Conservation (phyloP, 192 early-diverging fungal genomes). For the Lobosporangium transversale region DNA sequence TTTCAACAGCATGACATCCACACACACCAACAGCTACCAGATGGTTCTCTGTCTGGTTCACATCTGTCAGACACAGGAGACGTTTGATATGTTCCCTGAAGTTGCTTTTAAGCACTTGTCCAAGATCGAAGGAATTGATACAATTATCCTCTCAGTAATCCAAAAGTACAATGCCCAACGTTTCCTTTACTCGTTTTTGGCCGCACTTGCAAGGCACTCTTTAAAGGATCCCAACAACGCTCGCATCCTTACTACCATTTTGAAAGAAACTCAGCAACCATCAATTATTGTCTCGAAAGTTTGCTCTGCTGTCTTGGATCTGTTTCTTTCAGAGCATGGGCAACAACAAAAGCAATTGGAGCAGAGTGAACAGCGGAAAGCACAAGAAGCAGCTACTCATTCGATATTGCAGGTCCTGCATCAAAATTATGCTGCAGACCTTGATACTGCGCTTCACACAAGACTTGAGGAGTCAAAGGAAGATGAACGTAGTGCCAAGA, state of each 20-base stretch:
- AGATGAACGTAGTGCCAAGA: constrained; percentile 19
- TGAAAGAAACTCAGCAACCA: constrained; percentile 48
- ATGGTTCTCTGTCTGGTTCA: constrained; percentile 61
- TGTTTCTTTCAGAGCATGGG: constrained; percentile 46
- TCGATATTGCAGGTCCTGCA: constrained; percentile 50
- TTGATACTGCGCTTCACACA: constrained; percentile 53
- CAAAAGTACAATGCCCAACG: constrained; percentile 58
- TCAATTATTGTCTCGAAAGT: constrained; percentile 43
- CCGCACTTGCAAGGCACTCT: constrained; percentile 36
- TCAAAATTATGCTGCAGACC: constrained; percentile 54
- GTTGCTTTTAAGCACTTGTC: constrained; percentile 34
- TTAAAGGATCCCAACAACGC: constrained; percentile 28
- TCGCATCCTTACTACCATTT: constrained; percentile 45
- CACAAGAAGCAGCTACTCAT: constrained; percentile 24
- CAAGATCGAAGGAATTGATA: constrained; percentile 40
- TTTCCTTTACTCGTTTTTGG: constrained; percentile 55
- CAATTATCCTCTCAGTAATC: constrained; percentile 29
- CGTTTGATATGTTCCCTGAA: constrained; percentile 40
- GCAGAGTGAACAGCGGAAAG: constrained; percentile 14
- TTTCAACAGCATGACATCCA: constrained; percentile 54
- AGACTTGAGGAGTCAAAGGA: constrained; percentile 50
- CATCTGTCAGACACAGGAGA: constrained; percentile 65
- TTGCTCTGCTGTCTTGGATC: constrained; percentile 48
- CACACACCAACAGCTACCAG: constrained; percentile 38
- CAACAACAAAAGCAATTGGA: too few relatives aligned